Evolutionary conservation across 441 rosid genomes (phyloP).

Genomic region (Aleurites moluccanus): DNA sequence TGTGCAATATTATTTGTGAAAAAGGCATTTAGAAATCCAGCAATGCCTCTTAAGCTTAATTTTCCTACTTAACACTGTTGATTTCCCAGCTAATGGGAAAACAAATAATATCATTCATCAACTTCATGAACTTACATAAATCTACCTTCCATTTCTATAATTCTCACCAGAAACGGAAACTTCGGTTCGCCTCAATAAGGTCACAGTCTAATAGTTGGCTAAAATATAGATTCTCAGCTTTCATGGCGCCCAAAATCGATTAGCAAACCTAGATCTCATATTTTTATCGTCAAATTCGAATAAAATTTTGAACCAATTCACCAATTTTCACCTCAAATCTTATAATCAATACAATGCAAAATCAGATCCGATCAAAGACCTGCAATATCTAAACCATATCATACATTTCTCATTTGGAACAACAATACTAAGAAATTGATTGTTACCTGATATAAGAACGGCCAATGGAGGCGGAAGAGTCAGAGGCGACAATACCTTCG

Average conservation of each 20-base stretch:
- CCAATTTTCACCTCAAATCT: neutral
- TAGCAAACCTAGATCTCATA: neutral
- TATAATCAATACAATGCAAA: neutral
- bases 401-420: neutral
- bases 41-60: neutral
- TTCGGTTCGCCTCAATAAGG: neutral
- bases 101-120: neutral
- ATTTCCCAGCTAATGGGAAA: neutral
- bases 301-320: neutral
- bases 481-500: conserved; percentile 68
- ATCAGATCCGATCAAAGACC: conserved; percentile 4
- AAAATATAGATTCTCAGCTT: neutral
- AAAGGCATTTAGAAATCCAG: neutral
- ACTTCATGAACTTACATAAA: conserved; percentile 1
- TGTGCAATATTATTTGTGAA: neutral
- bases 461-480: conserved; percentile 25
- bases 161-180: neutral
- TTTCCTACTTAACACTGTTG: neutral
- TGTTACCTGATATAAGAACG: conserved; percentile 62
- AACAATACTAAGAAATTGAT: neutral
- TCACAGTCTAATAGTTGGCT: neutral
- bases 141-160: neutral
- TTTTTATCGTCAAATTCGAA: neutral
- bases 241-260: neutral
- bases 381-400: neutral